A percentile compares a stretch with the other conserved stretches of the same genome.
Conservation (phyloP, 1,139 yeast species). For the Kodamaea arcana region DNA sequence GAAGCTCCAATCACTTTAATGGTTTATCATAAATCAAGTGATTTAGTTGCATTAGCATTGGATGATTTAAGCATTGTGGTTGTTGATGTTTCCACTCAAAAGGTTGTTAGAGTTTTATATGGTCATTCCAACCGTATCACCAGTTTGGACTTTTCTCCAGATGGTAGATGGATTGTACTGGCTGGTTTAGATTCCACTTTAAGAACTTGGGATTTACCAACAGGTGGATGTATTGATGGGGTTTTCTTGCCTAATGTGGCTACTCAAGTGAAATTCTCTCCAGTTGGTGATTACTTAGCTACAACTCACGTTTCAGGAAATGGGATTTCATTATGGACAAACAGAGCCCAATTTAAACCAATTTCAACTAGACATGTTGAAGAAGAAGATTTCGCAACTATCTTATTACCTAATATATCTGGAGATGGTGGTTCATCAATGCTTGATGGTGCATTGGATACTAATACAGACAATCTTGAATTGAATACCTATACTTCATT, state of each 20-base stretch:
- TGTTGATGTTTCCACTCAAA: slow-evolving; percentile 76
- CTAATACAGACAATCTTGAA: slow-evolving; percentile 22
- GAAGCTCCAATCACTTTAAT: slow-evolving; percentile 76
- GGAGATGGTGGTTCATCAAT: slow-evolving; percentile 77
- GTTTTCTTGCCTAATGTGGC: slow-evolving; percentile 73
- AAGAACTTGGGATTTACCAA: slow-evolving; percentile 96
- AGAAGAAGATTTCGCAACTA: slow-evolving; percentile 62
- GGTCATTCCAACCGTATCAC: slow-evolving; percentile 93
- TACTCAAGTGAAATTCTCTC: slow-evolving; percentile 76
- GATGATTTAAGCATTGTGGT: slow-evolving; percentile 86
- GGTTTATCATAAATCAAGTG: slow-evolving; percentile 77
- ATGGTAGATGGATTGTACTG: slow-evolving; percentile 92
- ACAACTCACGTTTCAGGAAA: slow-evolving; percentile 89
- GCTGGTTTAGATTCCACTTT: slow-evolving; percentile 82
- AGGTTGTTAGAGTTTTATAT: slow-evolving; percentile 78
- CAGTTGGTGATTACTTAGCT: slow-evolving; percentile 86
- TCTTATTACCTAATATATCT: slow-evolving; percentile 69
- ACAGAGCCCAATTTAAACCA: slow-evolving; percentile 76
- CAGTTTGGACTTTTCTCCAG: slow-evolving; percentile 85
- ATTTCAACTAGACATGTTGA: slow-evolving; percentile 73
- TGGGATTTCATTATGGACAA: slow-evolving; percentile 92
- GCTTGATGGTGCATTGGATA: slow-evolving; percentile 73
- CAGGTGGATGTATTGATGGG: slow-evolving; percentile 97
- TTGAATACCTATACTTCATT: slow-evolving; percentile 46
- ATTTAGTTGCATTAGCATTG: slow-evolving; percentile 76